These are phyloP conservation scores for Komagataella ulmi DNA, from an alignment of 805 yeast species.

Conservation along the genomic window DNA sequence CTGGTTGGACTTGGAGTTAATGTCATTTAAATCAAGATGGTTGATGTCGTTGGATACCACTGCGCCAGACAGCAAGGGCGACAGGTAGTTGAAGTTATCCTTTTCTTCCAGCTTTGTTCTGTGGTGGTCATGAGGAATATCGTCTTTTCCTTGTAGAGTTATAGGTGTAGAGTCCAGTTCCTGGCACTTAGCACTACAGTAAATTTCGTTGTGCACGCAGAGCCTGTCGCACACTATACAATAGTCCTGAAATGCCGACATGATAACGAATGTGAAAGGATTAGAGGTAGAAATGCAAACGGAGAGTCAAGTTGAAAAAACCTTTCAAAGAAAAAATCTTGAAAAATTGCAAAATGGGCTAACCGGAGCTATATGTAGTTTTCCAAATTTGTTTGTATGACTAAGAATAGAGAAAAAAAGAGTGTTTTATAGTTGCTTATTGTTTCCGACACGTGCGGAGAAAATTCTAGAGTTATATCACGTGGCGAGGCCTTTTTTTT, in stretches of 20 bases:
- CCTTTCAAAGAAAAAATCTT: neutral
- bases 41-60: neutral
- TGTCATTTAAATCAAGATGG: conserved; percentile 1
- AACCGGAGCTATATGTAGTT: neutral
- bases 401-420: neutral
- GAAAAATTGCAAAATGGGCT: neutral
- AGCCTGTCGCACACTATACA: conserved; percentile 7
- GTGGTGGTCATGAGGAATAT: neutral
- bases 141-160: conserved; percentile 1
- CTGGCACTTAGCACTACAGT: conserved; percentile 6
- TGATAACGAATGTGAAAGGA: conserved; percentile 2
- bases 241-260: conserved; percentile 14
- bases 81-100: neutral
- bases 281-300: neutral
- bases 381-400: neutral
- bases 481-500: neutral
- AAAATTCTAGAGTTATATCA: neutral
- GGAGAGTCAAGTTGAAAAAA: neutral
- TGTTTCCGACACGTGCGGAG: neutral
- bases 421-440: neutral
- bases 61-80: neutral
- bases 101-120: neutral
- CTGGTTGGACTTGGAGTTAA: neutral
- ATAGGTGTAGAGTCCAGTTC: conserved; percentile 3
- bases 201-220: conserved; percentile 5